phyloP scores from a whole-genome alignment of 108 stramenopile species.

The Cyclotella sp. region DNA sequence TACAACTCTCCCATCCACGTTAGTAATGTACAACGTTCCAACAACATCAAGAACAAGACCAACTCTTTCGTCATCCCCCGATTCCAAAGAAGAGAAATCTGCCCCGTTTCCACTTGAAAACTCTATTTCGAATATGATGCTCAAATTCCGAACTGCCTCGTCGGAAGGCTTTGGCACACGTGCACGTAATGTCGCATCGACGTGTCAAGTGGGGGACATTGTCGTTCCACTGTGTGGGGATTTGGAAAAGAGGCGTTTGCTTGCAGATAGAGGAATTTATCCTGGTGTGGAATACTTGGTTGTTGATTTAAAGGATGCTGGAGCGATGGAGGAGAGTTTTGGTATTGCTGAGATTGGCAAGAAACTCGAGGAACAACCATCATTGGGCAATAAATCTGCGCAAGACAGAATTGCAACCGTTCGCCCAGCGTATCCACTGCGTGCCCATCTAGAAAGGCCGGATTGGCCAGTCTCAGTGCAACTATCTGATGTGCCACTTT shows the following conservation, averaged over 20 bases:
- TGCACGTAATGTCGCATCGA: slow-evolving; percentile 56
- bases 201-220: slow-evolving; percentile 52
- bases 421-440: slow-evolving; percentile 60
- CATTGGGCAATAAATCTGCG: neutral
- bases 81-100: too few species aligned
- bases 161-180: slow-evolving; percentile 63
- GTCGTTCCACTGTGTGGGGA: slow-evolving; percentile 62
- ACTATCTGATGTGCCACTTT: slow-evolving; percentile 58
- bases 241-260: slow-evolving; percentile 52
- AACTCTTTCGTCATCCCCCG: too few species aligned
- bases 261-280: slow-evolving; percentile 61
- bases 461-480: slow-evolving; percentile 67
- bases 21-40: too few species aligned
- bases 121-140: neutral
- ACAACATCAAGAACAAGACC: too few species aligned
- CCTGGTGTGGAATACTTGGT: slow-evolving; percentile 66
- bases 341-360: slow-evolving; percentile 7
- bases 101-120: neutral
- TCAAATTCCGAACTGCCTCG: slow-evolving; percentile 43
- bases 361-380: slow-evolving; percentile 3
- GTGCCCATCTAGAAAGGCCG: slow-evolving; percentile 58
- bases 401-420: slow-evolving; percentile 39
- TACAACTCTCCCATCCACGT: too few species aligned
- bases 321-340: neutral
- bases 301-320: slow-evolving; percentile 27